A percentile compares a stretch with the other conserved stretches of the same genome.
These are phyloP conservation scores for Cyathus striatus DNA, from an alignment of 768 basidiomycete genomes.

Conservation along the genomic window DNA sequence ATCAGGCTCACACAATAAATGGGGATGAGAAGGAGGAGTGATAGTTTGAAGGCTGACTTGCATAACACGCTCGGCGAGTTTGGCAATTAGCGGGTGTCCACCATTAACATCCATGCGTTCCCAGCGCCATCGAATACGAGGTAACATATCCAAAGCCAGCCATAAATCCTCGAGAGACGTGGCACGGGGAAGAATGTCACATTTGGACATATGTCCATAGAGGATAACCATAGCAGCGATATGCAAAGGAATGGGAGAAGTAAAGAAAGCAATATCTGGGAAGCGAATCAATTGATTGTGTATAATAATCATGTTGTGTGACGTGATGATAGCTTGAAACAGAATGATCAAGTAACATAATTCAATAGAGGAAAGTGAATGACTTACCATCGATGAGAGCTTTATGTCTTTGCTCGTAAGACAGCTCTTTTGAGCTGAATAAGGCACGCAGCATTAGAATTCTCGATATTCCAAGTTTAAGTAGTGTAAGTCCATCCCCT, in stretches of 20 bases:
- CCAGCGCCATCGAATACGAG: slow-evolving; percentile 90
- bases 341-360: neutral
- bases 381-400: slow-evolving; percentile 74
- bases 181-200: slow-evolving; percentile 57
- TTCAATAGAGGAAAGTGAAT: neutral
- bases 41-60: slow-evolving; percentile 64
- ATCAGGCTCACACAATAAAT: slow-evolving; percentile 45
- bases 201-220: slow-evolving; percentile 80
- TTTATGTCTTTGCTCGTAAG: slow-evolving; percentile 57
- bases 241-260: slow-evolving; percentile 83
- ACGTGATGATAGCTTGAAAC: slow-evolving; percentile 67
- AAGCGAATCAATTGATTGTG: slow-evolving; percentile 81
- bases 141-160: slow-evolving; percentile 85
- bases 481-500: slow-evolving; percentile 75
- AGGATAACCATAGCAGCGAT: slow-evolving; percentile 90
- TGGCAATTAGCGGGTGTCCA: slow-evolving; percentile 79
- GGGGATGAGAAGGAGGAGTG: slow-evolving; percentile 35
- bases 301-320: slow-evolving; percentile 82
- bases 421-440: slow-evolving; percentile 72
- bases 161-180: slow-evolving; percentile 78
- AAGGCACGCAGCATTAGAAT: slow-evolving; percentile 75
- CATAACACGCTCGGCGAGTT: slow-evolving; percentile 78
- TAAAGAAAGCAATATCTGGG: slow-evolving; percentile 85
- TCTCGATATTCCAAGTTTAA: slow-evolving; percentile 79
- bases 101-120: slow-evolving; percentile 78